A percentile compares a stretch with the other conserved stretches of the same genome.
Conservation (phyloP, 2,329 filamentous ascomycete species). For the Colletotrichum kahawae region DNA sequence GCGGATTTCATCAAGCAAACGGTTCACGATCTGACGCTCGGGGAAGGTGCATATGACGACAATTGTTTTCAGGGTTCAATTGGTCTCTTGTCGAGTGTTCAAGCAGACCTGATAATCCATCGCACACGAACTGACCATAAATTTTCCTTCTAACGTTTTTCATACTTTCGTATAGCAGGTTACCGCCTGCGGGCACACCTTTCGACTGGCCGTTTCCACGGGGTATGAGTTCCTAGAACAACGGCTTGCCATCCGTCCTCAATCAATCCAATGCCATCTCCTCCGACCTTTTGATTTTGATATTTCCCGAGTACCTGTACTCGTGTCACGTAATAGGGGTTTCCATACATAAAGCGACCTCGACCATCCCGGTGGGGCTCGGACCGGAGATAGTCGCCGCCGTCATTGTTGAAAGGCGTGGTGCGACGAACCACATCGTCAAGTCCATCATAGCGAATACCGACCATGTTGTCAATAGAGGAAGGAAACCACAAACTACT, state of each 20-base stretch:
- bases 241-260: background rate
- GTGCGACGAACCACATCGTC: background rate
- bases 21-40: background rate
- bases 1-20: fast-evolving
- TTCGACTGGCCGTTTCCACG: background rate
- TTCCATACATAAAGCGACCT: background rate
- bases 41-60: no score
- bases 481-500: background rate
- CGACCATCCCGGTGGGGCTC: background rate
- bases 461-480: background rate
- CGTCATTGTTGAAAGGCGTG: background rate
- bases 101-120: background rate
- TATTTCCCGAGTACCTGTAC: background rate
- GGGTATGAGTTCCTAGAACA: background rate
- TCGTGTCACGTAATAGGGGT: background rate
- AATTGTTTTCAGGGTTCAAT: background rate
- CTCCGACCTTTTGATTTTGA: background rate
- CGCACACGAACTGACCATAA: background rate
- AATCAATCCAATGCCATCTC: background rate
- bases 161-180: no score
- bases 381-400: background rate
- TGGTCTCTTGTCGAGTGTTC: background rate
- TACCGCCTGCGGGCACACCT: no score
- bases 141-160: no score
- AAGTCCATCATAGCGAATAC: background rate